Conservation (phyloP, 441 rosid genomes). For the Isatis lusitanica region DNA sequence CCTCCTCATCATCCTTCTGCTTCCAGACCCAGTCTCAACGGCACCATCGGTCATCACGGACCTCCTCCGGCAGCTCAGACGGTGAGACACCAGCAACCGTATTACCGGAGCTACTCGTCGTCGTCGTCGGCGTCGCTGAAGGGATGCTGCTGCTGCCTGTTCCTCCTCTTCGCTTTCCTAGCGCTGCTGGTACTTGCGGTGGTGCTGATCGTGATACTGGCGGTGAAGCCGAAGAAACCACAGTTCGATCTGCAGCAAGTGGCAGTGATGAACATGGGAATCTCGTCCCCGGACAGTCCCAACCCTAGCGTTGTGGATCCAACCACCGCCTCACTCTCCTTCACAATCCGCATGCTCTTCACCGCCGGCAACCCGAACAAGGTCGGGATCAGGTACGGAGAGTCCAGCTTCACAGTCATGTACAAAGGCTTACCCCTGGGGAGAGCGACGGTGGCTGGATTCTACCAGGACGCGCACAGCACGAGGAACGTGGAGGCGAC, state of each 20-base stretch:
- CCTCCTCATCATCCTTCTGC: conserved; percentile 25
- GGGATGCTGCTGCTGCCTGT: conserved; percentile 97
- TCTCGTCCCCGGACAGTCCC: conserved; percentile 46
- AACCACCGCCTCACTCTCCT: conserved; percentile 63
- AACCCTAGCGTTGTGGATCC: conserved; percentile 43
- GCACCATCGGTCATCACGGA: conserved; percentile 20
- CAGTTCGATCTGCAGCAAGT: conserved; percentile 97
- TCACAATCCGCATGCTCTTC: conserved; percentile 75
- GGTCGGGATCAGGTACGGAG: conserved; percentile 89
- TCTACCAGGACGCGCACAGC: conserved; percentile 87
- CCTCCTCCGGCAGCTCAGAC: conserved; percentile 30
- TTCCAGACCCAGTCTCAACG: conserved; percentile 26
- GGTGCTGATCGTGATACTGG: conserved; percentile 70
- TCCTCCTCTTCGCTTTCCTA: conserved; percentile 80
- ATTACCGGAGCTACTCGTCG: conserved; percentile 54
- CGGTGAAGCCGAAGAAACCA: conserved; percentile 91
- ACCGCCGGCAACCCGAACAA: conserved; percentile 87
- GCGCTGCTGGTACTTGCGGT: conserved; percentile 69
- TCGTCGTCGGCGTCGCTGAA: conserved; percentile 78
- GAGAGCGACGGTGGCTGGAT: conserved; percentile 82
- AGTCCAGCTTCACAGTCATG: conserved; percentile 91
- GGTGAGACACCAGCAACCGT: conserved; percentile 41
- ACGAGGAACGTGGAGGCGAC: conserved; percentile 73
- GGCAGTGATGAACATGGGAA: conserved; percentile 88
- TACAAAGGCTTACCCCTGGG: conserved; percentile 89